Conservation (phyloP, 192 early-diverging fungal genomes). For the Geranomyces michiganensis region DNA sequence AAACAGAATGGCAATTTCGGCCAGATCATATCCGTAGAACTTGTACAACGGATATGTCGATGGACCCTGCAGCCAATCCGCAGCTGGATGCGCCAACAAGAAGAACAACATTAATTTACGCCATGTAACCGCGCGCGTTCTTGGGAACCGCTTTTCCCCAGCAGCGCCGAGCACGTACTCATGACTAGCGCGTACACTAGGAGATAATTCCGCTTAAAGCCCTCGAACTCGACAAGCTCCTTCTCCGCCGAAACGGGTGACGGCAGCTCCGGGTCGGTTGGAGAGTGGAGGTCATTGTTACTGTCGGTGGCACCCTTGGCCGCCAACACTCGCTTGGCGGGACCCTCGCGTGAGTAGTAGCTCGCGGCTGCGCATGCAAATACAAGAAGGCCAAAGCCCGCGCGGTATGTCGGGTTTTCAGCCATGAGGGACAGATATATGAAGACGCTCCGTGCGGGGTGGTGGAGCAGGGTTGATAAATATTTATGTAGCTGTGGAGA, state of each 20-base stretch:
- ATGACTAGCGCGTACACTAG: constrained; percentile 56
- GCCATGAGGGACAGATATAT: constrained; percentile 4
- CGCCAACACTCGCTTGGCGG: not conserved
- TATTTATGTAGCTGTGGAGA: too few relatives aligned
- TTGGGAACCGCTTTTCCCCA: too few relatives aligned
- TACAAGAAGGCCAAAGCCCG: constrained; percentile 17
- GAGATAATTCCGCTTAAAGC: constrained; percentile 57
- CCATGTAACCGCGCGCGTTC: too few relatives aligned
- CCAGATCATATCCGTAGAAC: constrained; percentile 57
- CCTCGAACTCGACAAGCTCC: constrained; percentile 28
- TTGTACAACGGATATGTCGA: constrained; percentile 71
- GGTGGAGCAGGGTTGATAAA: too few relatives aligned
- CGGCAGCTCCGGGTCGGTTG: constrained; percentile 5
- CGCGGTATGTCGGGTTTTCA: constrained; percentile 20
- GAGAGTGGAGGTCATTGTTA: not conserved
- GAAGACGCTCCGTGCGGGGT: too few relatives aligned
- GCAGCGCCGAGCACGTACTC: constrained; percentile 40
- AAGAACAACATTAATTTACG: too few relatives aligned
- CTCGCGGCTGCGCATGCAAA: constrained; percentile 10
- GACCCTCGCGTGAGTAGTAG: constrained; percentile 21
- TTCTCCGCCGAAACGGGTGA: constrained; percentile 8
- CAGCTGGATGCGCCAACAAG: constrained; percentile 1
- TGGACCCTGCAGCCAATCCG: constrained; percentile 51
- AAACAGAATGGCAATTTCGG: constrained; percentile 68
- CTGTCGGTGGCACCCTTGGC: not conserved